Percentiles rank a stretch among this genome's conserved stretches.
These are phyloP conservation scores for Mycosphaerella sp. DNA, from an alignment of 2,329 filamentous ascomycete genomes.

Conservation along the genomic window DNA sequence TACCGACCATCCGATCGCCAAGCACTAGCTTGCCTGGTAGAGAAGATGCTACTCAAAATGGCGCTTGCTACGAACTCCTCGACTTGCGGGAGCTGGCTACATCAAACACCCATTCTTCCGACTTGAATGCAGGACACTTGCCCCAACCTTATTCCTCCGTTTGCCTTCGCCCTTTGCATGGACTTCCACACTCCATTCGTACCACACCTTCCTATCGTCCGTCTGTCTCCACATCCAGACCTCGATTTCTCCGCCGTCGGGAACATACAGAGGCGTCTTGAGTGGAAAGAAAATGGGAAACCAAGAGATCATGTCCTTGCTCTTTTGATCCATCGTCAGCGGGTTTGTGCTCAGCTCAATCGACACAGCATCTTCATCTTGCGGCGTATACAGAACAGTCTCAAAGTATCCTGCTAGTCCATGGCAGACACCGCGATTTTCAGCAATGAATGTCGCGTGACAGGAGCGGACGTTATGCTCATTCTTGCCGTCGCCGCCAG, in stretches of 20 bases:
- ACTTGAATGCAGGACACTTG: conserved; percentile 62
- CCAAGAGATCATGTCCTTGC: conserved; percentile 98
- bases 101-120: conserved; percentile 65
- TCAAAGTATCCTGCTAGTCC: conserved; percentile 95
- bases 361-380: conserved; percentile 38
- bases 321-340: conserved; percentile 84
- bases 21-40: too few relatives aligned
- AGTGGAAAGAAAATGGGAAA: conserved; percentile 98
- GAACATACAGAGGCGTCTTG: conserved; percentile 82
- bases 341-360: conserved; percentile 91
- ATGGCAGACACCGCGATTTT: conserved; percentile 75
- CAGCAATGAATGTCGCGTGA: conserved; percentile 69
- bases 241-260: conserved; percentile 75
- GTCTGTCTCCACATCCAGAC: conserved; percentile 96
- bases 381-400: conserved; percentile 70
- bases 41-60: too few relatives aligned
- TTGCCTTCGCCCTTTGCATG: conserved; percentile 55
- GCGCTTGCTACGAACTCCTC: neutral
- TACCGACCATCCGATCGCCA: too few relatives aligned
- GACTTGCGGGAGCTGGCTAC: conserved; percentile 36
- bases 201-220: conserved; percentile 94
- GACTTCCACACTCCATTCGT: conserved; percentile 93
- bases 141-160: conserved; percentile 58
- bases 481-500: conserved; percentile 72
- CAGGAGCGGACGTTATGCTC: conserved; percentile 84